Evolutionary conservation across 2,329 filamentous ascomycete species (phyloP).

Genomic region (Pseudogymnoascus sp.): DNA sequence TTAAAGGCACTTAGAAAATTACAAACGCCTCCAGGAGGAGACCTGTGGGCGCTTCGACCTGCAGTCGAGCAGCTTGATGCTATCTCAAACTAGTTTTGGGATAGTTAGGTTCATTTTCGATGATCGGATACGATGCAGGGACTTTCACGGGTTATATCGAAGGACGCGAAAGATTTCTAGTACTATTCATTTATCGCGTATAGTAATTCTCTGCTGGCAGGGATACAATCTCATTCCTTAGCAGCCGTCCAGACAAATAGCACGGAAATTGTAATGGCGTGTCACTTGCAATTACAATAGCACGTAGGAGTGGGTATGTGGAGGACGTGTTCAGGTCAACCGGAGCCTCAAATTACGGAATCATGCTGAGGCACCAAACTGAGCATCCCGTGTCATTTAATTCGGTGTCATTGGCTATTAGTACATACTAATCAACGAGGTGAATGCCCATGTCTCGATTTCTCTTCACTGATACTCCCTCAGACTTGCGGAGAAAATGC

Average conservation of each 20-base stretch:
- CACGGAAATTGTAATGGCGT: neutral
- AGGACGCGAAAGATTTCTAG: neutral
- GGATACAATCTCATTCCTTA: neutral
- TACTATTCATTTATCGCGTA: neutral
- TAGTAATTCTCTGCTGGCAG: neutral
- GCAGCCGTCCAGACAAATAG: neutral
- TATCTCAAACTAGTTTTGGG: neutral
- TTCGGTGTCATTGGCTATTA: neutral
- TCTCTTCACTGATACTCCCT: neutral
- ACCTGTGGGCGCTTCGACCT: slow-evolving; percentile 22
- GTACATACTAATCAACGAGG: neutral
- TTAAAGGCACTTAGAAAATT: slow-evolving; percentile 13
- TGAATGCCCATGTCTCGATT: neutral
- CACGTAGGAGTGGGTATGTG: neutral
- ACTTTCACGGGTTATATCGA: neutral
- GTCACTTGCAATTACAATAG: neutral
- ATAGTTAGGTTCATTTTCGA: neutral
- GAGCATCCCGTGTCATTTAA: neutral
- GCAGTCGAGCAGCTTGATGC: slow-evolving; percentile 24
- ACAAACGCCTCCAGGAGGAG: slow-evolving; percentile 20
- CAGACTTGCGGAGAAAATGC: neutral
- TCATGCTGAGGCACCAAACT: neutral
- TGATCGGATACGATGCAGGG: neutral
- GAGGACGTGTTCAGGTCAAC: neutral
- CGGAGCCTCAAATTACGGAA: neutral